These are phyloP conservation scores for Henckelia pumila DNA, from an alignment of 257 asterid genomes.

Conservation along the genomic window DNA sequence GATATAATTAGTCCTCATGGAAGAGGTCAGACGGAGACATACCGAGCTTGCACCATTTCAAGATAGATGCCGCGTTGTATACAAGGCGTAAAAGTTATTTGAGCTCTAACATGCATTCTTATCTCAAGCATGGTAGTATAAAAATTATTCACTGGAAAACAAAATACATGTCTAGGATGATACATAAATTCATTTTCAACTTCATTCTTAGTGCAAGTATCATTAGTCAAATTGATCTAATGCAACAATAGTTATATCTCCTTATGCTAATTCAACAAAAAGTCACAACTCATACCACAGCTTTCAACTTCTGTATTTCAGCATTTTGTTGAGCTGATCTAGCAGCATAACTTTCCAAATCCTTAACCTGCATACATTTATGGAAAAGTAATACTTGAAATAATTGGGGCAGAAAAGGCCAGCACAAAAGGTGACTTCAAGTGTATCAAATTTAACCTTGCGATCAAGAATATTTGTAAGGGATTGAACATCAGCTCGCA, in stretches of 20 bases:
- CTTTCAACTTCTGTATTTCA: conserved; percentile 67
- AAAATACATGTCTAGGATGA: background rate
- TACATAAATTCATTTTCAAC: background rate
- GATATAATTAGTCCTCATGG: background rate
- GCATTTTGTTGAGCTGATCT: conserved; percentile 66
- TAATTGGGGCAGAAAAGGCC: conserved; percentile 11
- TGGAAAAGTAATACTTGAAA: conserved; percentile 17
- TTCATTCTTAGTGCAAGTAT: conserved; percentile 1
- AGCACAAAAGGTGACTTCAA: conserved; percentile 15
- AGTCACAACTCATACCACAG: conserved; percentile 50
- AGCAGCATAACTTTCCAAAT: conserved; percentile 55
- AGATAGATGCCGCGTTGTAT: background rate
- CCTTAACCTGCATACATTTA: conserved; percentile 52
- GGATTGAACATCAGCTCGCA: conserved; percentile 76
- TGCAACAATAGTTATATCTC: conserved; percentile 8
- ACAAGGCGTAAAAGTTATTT: conserved; percentile 5
- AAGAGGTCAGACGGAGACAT: background rate
- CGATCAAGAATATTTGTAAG: conserved; percentile 56
- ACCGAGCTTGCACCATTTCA: conserved; percentile 6
- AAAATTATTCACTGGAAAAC: background rate
- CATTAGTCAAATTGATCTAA: conserved; percentile 5
- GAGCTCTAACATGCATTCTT: background rate
- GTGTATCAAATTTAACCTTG: conserved; percentile 52
- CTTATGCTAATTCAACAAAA: background rate
- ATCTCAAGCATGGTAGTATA: background rate